These are phyloP conservation scores for Plasmodium yoelii DNA, from an alignment of 169 alveolate genomes.

Conservation along the genomic window DNA sequence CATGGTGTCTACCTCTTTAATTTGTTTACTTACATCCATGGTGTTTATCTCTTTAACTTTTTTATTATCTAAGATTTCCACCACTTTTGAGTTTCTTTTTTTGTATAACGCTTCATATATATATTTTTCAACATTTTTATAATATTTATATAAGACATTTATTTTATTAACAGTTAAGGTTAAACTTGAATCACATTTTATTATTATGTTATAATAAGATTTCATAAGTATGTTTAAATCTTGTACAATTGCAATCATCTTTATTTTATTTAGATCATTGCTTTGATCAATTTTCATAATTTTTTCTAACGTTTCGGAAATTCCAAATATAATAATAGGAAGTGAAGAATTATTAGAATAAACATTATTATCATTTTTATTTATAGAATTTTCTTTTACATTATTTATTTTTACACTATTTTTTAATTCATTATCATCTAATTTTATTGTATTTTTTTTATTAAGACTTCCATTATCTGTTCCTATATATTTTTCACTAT, in stretches of 20 bases:
- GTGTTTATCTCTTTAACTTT: no score
- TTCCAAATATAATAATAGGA: conserved; percentile 32
- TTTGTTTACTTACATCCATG: no score
- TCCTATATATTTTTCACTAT: conserved; percentile 1
- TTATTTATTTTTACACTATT: background rate
- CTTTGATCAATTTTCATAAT: conserved; percentile 20
- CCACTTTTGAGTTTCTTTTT: no score
- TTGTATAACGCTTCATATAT: background rate
- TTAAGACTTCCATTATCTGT: background rate
- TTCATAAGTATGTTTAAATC: conserved; percentile 25
- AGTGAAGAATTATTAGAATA: conserved; percentile 8
- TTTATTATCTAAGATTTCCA: no score
- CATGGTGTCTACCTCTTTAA: no score
- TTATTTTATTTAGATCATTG: conserved; percentile 27
- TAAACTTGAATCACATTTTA: conserved; percentile 21
- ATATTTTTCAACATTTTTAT: background rate
- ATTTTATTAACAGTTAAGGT: conserved; percentile 17
- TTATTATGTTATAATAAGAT: conserved; percentile 30
- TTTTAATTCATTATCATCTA: background rate
- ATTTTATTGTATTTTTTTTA: background rate
- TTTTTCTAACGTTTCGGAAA: conserved; percentile 16
- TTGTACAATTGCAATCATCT: conserved; percentile 28
- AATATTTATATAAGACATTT: conserved; percentile 14
- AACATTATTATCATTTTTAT: background rate
- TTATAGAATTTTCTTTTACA: background rate